These are phyloP conservation scores for Aspergillaceae sp. DNA, from an alignment of 2,329 filamentous ascomycete species.

Conservation along the genomic window DNA sequence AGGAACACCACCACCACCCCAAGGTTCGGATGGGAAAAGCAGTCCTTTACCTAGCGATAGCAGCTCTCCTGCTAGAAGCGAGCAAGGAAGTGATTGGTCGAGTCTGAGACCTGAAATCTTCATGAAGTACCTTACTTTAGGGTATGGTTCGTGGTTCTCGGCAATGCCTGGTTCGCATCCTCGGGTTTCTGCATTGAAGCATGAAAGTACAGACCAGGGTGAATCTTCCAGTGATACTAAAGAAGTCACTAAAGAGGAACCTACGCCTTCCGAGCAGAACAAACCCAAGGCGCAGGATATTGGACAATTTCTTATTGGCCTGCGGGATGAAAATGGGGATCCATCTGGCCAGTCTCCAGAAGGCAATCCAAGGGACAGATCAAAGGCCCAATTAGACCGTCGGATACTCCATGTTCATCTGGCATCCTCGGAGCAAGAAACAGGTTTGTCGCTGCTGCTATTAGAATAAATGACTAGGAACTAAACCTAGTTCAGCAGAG, in stretches of 20 bases:
- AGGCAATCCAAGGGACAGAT: conserved; percentile 12
- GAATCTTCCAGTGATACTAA: not conserved
- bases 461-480: not conserved
- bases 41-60: conserved; percentile 9
- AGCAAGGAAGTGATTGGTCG: conserved; percentile 17
- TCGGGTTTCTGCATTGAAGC: conserved; percentile 17
- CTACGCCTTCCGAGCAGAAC: conserved; percentile 1
- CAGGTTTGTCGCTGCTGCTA: conserved; percentile 8
- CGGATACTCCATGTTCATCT: conserved; percentile 30
- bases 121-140: conserved; percentile 43
- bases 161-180: conserved; percentile 18
- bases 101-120: conserved; percentile 36
- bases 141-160: conserved; percentile 42
- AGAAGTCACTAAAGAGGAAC: conserved; percentile 1
- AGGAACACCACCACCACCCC: conserved; percentile 12
- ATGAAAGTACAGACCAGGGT: conserved; percentile 1
- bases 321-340: conserved; percentile 33
- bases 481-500: not conserved
- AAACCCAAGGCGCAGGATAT: conserved; percentile 15
- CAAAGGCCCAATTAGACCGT: conserved; percentile 25
- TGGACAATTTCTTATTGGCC: conserved; percentile 36
- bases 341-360: conserved; percentile 22
- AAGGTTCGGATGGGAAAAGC: conserved; percentile 6
- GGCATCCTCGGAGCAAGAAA: conserved; percentile 7
- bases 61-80: conserved; percentile 10